Conservation (phyloP, 169 alveolate genomes). For the Eimeria tenella region DNA sequence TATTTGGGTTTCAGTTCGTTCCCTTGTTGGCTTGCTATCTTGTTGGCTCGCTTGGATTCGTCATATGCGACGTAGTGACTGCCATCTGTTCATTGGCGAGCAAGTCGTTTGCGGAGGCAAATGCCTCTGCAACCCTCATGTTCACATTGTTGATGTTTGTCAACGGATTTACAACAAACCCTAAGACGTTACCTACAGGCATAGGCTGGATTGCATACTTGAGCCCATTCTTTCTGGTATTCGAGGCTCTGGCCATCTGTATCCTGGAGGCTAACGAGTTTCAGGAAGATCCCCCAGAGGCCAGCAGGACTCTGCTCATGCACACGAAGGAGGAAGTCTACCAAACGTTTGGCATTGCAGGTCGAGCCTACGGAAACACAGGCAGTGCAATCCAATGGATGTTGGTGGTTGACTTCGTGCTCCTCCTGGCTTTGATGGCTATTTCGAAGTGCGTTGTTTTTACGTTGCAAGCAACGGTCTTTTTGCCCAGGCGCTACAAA, state of each 20-base stretch:
- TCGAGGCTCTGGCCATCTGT: constrained; percentile 34
- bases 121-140: constrained; percentile 39
- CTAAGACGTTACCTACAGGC: constrained; percentile 4
- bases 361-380: constrained; percentile 36
- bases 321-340: constrained; percentile 49
- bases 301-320: constrained; percentile 29
- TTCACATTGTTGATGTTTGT: constrained; percentile 48
- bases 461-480: constrained; percentile 44
- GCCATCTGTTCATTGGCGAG: constrained; percentile 64
- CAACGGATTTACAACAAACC: constrained; percentile 74
- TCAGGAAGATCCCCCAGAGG: constrained; percentile 14
- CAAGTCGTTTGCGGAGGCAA: constrained; percentile 75
- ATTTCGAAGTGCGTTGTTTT: constrained; percentile 27
- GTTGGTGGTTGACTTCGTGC: constrained; percentile 2
- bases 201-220: constrained; percentile 56
- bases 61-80: constrained; percentile 27
- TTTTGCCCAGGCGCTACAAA: constrained; percentile 51
- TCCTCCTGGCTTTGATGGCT: constrained; percentile 36
- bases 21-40: constrained; percentile 14
- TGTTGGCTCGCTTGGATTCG: constrained; percentile 41
- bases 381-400: constrained; percentile 62
- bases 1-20: constrained; percentile 48
- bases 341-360: constrained; percentile 65
- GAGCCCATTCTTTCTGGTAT: constrained; percentile 71
- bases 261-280: constrained; percentile 31